A percentile compares a stretch with the other conserved stretches of the same genome.
Evolutionary conservation across 2,329 filamentous ascomycete species (phyloP).

Genomic region (Aspergillus piperis): DNA sequence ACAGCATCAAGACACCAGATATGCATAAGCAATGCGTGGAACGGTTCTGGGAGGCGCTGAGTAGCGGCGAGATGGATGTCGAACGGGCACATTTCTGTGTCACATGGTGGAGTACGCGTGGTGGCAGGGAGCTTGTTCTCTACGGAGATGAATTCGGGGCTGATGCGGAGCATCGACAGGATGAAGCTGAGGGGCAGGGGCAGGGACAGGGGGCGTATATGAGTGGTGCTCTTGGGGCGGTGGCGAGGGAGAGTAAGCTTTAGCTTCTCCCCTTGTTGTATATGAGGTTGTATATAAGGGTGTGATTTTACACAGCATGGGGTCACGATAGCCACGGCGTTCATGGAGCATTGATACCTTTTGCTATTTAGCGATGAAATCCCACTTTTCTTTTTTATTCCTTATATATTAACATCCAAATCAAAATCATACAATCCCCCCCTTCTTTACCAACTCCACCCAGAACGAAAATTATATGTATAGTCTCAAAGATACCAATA

Average conservation of each 20-base stretch:
- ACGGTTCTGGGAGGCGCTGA: constrained; percentile 77
- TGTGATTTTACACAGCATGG: neutral
- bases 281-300: neutral
- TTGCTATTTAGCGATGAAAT: constrained; percentile 7
- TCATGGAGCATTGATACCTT: constrained; percentile 16
- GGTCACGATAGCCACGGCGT: constrained; percentile 15
- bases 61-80: constrained; percentile 83
- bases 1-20: constrained; percentile 60
- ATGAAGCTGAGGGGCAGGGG: constrained; percentile 7
- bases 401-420: neutral
- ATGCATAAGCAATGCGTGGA: constrained; percentile 68
- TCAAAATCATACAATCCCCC: neutral
- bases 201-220: constrained; percentile 48
- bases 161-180: constrained; percentile 4
- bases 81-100: constrained; percentile 77
- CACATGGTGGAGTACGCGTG: constrained; percentile 77
- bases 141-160: constrained; percentile 40
- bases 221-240: constrained; percentile 55
- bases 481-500: neutral
- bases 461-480: neutral
- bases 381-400: neutral
- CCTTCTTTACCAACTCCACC: neutral
- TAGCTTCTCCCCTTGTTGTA: constrained; percentile 29
- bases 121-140: constrained; percentile 59
- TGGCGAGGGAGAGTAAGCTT: constrained; percentile 51